Conservation (phyloP, 2,329 filamentous ascomycete species). For the Penicillium sp. region DNA sequence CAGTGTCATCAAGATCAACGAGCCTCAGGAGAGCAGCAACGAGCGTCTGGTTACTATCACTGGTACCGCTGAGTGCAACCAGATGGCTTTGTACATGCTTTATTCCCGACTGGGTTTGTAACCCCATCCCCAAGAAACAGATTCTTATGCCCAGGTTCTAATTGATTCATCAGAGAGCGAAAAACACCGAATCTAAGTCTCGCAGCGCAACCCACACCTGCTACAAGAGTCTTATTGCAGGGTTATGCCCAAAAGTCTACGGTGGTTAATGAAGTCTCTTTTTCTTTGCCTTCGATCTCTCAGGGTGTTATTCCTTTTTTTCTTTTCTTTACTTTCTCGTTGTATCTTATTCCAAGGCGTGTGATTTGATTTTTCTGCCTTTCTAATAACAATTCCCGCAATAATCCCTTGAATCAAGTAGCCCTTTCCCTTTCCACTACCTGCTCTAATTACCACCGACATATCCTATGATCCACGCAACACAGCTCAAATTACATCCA, state of each 20-base stretch:
- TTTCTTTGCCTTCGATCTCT: slow-evolving; percentile 15
- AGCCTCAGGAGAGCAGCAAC: slow-evolving; percentile 98
- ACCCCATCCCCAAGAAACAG: neutral
- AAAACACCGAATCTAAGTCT: slow-evolving; percentile 64
- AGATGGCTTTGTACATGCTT: slow-evolving; percentile 99
- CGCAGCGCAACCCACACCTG: slow-evolving; percentile 2
- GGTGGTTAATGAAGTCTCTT: slow-evolving; percentile 25
- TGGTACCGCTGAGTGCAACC: slow-evolving; percentile 96
- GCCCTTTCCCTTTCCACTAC: slow-evolving; percentile 8
- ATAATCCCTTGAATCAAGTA: slow-evolving; percentile 19
- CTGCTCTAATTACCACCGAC: slow-evolving; percentile 4
- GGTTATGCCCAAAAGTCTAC: slow-evolving; percentile 24
- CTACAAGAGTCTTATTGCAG: slow-evolving; percentile 4
- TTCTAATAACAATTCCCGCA: slow-evolving; percentile 26
- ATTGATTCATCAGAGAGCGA: slow-evolving; percentile 60
- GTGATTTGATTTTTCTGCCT: slow-evolving; percentile 14
- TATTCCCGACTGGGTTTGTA: slow-evolving; percentile 86
- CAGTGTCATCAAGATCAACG: slow-evolving; percentile 99
- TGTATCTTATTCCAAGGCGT: slow-evolving; percentile 38
- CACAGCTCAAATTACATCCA: slow-evolving; percentile 1
- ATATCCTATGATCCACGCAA: slow-evolving; percentile 4
- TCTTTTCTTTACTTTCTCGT: slow-evolving; percentile 20
- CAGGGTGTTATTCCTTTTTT: slow-evolving; percentile 15
- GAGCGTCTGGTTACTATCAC: slow-evolving; percentile 97
- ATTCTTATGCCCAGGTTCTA: neutral